Conservation (phyloP, 306 rosid genomes). For the Vigna nakashimae region DNA sequence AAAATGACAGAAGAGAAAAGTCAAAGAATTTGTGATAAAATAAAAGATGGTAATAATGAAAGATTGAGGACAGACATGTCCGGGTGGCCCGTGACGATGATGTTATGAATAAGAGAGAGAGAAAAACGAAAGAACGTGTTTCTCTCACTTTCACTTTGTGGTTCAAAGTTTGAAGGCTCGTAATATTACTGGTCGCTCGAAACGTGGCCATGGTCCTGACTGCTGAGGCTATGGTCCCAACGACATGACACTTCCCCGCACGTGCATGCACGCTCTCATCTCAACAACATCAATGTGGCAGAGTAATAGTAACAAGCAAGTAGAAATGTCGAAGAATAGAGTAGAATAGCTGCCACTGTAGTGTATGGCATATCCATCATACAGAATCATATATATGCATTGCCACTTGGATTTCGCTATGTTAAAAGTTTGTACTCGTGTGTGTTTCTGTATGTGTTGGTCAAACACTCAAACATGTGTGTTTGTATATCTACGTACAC, state of each 20-base stretch:
- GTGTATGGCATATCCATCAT: not conserved
- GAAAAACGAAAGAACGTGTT: not conserved
- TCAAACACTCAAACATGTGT: slow-evolving; percentile 10
- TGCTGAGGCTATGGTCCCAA: slow-evolving; percentile 31
- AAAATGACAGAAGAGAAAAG: slow-evolving; percentile 20
- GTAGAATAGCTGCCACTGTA: not conserved
- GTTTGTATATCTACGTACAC: slow-evolving; percentile 13
- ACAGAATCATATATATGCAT: not conserved
- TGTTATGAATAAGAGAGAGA: not conserved
- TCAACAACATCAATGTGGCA: not conserved
- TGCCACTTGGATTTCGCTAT: not conserved
- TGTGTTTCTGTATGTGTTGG: not conserved
- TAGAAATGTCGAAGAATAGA: not conserved
- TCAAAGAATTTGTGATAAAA: slow-evolving; percentile 16
- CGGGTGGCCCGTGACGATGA: slow-evolving; percentile 9
- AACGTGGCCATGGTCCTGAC: slow-evolving; percentile 41
- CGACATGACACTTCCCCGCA: slow-evolving; percentile 20
- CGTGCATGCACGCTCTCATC: slow-evolving; percentile 44
- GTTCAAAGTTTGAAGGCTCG: slow-evolving; percentile 33
- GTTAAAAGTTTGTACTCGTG: not conserved
- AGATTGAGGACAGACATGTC: slow-evolving; percentile 29
- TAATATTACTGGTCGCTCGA: slow-evolving; percentile 14
- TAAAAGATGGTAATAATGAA: slow-evolving; percentile 19
- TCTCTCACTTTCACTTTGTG: slow-evolving; percentile 15
- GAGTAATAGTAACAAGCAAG: not conserved